Evolutionary conservation across 2,329 filamentous ascomycete species (phyloP), one percentile per base, ranked within the genome.

Genomic region (Dactylellina parvicollis): DNA sequence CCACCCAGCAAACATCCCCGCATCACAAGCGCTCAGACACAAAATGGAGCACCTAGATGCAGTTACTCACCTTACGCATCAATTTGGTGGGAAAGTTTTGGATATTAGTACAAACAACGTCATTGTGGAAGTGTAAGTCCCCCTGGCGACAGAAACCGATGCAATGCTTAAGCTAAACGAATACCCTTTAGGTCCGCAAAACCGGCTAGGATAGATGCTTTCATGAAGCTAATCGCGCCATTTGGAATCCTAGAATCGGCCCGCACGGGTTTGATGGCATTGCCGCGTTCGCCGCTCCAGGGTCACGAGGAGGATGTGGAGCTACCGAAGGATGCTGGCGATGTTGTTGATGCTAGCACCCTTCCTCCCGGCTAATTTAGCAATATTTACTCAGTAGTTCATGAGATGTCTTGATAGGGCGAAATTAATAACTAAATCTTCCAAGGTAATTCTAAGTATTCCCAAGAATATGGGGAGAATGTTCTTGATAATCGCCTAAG

Each of bases 81-180:
- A 99, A 80, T 99, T 99, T 79, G 93, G 93, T 66, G 95, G 95
- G 76, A 99, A 99, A 84, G 91, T 99, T 24, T 82, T 99, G 78
- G 95, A 99, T 82, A 98, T 99, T 78, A 96, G 92, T 85, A 97
- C 92, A 59, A 97, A 92, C 83, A 98, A 96, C 83, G 98, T 95
- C 83, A 98, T 98, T 81, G 93, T 99, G 72, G 95, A 99, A 83
- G 82, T 99, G 91, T 94, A 86, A 86, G 90, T 86, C 26, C 26
- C 9, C 8, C 14, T 20, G 30, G 3, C 3, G 7, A n/a, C 12
- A 16, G 12, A 24, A 36, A 16, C 30, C 32, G 30, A 24, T 22
- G 28, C 59, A 16, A 26, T 9, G 5, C 18, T 12, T 14, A 9
- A 42, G 22, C 36, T 42, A 42, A 36, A 24, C 14, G 5, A 16